A percentile compares a stretch with the other conserved stretches of the same genome.
phyloP scores from a whole-genome alignment of 176 grass and related monocot genomes.

The Phoenix dactylifera region DNA sequence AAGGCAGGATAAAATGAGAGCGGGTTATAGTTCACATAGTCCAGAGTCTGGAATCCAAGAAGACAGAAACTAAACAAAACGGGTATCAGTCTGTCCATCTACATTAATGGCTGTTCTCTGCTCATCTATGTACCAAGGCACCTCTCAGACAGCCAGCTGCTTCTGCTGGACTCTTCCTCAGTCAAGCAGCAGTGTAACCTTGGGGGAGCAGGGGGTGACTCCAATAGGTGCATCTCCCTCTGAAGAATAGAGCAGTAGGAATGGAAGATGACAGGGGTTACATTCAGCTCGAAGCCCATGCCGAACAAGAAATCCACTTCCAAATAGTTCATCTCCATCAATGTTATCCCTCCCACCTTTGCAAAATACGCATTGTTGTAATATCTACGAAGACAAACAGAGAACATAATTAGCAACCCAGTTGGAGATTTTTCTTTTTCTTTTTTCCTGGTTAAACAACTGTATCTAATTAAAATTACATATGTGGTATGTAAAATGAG shows the following conservation, averaged over 20 bases:
- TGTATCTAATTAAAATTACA: neutral
- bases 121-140: no score
- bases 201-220: constrained; percentile 26
- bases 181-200: constrained; percentile 35
- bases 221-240: constrained; percentile 60
- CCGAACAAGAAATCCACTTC: constrained; percentile 97
- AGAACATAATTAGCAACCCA: no score
- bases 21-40: no score
- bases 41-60: no score
- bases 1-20: no score
- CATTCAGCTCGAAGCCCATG: constrained; percentile 89
- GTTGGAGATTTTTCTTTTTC: no score
- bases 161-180: constrained; percentile 53
- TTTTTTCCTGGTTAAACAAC: no score
- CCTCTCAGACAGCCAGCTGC: constrained; percentile 62
- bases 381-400: constrained; percentile 33
- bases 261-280: constrained; percentile 61
- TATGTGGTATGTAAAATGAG: no score
- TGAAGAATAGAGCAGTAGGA: constrained; percentile 79
- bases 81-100: no score
- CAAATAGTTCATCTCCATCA: constrained; percentile 95
- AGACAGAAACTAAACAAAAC: no score
- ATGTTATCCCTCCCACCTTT: constrained; percentile 80
- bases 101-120: no score
- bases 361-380: constrained; percentile 99